Conservation (phyloP, 164 flowering plant species). For the Warburgia ugandensis region DNA sequence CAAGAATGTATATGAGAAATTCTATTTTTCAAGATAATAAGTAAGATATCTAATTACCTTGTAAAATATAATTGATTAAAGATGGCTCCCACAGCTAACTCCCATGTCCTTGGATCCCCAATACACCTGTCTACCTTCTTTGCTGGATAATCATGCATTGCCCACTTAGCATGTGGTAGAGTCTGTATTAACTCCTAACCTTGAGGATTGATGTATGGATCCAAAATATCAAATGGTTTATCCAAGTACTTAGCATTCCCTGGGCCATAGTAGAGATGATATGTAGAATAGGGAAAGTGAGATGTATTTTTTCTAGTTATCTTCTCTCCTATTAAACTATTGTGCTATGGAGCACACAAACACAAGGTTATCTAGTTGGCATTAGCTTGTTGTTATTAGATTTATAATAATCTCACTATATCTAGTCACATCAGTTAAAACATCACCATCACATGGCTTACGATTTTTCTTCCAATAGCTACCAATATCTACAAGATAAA, state of each 20-base stretch:
- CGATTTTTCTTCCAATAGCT: constrained; percentile 63
- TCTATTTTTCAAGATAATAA: too few relatives aligned
- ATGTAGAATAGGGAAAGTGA: constrained; percentile 44
- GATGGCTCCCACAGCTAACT: constrained; percentile 47
- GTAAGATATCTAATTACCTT: constrained; percentile 26
- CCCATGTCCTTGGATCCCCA: constrained; percentile 54
- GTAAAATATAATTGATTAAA: constrained; percentile 37
- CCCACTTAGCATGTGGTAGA: constrained; percentile 54
- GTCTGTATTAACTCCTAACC: constrained; percentile 46
- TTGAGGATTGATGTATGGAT: constrained; percentile 52
- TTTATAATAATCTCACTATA: constrained; percentile 60
- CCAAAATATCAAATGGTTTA: constrained; percentile 38
- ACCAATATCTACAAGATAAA: constrained; percentile 52
- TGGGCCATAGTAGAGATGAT: constrained; percentile 45
- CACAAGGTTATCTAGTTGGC: constrained; percentile 24
- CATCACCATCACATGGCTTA: constrained; percentile 43
- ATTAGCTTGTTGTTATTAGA: constrained; percentile 34
- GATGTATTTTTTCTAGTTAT: constrained; percentile 32
- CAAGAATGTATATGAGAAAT: not conserved
- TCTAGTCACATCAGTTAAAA: constrained; percentile 43
- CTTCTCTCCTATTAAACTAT: constrained; percentile 14
- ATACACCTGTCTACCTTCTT: constrained; percentile 50
- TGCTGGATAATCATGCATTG: constrained; percentile 37
- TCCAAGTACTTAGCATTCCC: constrained; percentile 39
- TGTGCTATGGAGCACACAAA: constrained; percentile 49